phyloP scores from a whole-genome alignment of 2,329 filamentous ascomycete species.

The Trichoderma lentiforme region DNA sequence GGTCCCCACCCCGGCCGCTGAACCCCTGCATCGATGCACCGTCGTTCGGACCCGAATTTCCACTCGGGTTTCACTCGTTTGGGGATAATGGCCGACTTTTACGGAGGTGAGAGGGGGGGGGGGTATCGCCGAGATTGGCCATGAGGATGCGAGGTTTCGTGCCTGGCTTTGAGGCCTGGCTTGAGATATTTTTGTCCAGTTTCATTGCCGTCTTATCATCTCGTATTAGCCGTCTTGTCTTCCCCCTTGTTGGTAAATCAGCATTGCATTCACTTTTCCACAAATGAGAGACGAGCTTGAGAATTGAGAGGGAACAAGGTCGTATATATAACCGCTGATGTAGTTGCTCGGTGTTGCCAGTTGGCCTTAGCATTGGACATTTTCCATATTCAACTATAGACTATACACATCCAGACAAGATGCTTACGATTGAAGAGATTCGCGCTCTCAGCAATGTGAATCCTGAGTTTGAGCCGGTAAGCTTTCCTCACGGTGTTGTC shows the following conservation, averaged over 20 bases:
- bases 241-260: neutral
- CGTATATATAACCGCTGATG: neutral
- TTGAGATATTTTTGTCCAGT: neutral
- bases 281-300: neutral
- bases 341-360: neutral
- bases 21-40: neutral
- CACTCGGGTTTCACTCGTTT: neutral
- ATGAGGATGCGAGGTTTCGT: neutral
- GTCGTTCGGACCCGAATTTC: neutral
- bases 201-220: neutral
- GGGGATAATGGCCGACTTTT: neutral
- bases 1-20: neutral
- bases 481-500: too few relatives aligned
- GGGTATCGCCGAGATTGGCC: neutral
- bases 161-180: neutral
- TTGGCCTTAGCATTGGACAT: neutral
- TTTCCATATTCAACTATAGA: neutral
- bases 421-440: conserved; percentile 28
- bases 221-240: neutral
- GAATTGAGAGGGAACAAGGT: neutral
- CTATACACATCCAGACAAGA: conserved; percentile 5
- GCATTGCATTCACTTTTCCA: neutral
- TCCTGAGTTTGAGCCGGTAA: conserved; percentile 22
- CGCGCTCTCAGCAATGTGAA: conserved; percentile 23
- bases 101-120: neutral